Evolutionary conservation across 2,329 filamentous ascomycete species (phyloP).

Genomic region (Cladophialophora exuberans): DNA sequence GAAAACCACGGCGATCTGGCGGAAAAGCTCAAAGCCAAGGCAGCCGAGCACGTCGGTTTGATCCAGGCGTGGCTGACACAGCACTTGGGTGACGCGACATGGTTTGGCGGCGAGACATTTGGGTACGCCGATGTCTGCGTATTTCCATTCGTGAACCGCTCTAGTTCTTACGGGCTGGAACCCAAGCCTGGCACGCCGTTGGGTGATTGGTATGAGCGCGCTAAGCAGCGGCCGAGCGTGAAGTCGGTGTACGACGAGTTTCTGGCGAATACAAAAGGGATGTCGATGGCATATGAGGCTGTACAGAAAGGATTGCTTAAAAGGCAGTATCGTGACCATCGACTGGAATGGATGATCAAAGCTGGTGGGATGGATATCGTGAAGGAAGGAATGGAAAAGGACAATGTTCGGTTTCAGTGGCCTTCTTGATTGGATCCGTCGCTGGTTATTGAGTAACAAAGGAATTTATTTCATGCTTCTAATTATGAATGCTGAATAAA

Average conservation of each 20-base stretch:
- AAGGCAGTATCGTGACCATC: slow-evolving; percentile 27
- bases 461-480: too few relatives aligned
- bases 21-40: slow-evolving; percentile 12
- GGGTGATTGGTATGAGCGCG: slow-evolving; percentile 13
- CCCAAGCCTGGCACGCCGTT: slow-evolving; percentile 8
- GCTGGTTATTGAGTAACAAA: too few relatives aligned
- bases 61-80: slow-evolving; percentile 19
- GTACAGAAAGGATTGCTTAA: slow-evolving; percentile 14
- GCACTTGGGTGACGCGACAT: slow-evolving; percentile 16
- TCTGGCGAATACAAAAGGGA: slow-evolving; percentile 9
- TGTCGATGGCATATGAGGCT: background rate
- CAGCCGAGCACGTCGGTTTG: slow-evolving; percentile 8
- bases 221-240: slow-evolving; percentile 13
- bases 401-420: slow-evolving; percentile 26
- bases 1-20: slow-evolving; percentile 18
- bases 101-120: slow-evolving; percentile 21
- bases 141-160: slow-evolving; percentile 16
- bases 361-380: slow-evolving; percentile 22
- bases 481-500: too few relatives aligned
- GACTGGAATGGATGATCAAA: slow-evolving; percentile 31
- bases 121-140: slow-evolving; percentile 20
- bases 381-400: slow-evolving; percentile 18
- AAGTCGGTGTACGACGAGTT: slow-evolving; percentile 21
- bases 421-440: slow-evolving; percentile 9
- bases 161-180: slow-evolving; percentile 4